Evolutionary conservation across 2,329 filamentous ascomycete species (phyloP).

Genomic region (Cladorrhinum sp.): DNA sequence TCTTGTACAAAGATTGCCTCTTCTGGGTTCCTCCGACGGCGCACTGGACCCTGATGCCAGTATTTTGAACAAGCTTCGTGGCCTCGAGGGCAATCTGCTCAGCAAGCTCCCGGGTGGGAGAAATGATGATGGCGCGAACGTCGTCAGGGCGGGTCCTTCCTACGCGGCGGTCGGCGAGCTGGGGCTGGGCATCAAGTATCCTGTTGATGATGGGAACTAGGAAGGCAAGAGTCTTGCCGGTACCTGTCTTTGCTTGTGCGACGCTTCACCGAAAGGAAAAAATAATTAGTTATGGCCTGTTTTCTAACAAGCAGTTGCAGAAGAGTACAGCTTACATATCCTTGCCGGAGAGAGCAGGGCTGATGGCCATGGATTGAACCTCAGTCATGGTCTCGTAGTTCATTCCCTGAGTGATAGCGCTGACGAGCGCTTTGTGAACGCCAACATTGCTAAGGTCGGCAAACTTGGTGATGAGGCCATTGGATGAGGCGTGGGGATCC

Average conservation of each 20-base stretch:
- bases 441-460: constrained; percentile 43
- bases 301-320: not conserved
- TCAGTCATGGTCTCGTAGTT: constrained; percentile 84
- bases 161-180: constrained; percentile 48
- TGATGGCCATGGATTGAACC: constrained; percentile 82
- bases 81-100: constrained; percentile 82
- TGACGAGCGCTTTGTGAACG: constrained; percentile 64
- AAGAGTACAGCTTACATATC: constrained; percentile 65
- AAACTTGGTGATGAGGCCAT: constrained; percentile 40
- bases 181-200: constrained; percentile 63
- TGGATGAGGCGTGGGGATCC: constrained; percentile 12
- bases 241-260: constrained; percentile 94
- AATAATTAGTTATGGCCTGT: not conserved
- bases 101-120: constrained; percentile 77
- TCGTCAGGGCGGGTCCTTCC: constrained; percentile 48
- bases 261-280: constrained; percentile 51
- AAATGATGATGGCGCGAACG: constrained; percentile 69
- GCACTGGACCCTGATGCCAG: constrained; percentile 64
- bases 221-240: constrained; percentile 94
- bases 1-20: constrained; percentile 60
- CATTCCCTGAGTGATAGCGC: constrained; percentile 69
- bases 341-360: constrained; percentile 70
- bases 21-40: constrained; percentile 95
- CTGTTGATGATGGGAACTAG: constrained; percentile 80
- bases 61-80: constrained; percentile 59